Percentiles rank a stretch among this genome's conserved stretches.
These are phyloP conservation scores for Chlamydomonas sphaeroides DNA, from an alignment of 139 green algal species.

Conservation along the genomic window DNA sequence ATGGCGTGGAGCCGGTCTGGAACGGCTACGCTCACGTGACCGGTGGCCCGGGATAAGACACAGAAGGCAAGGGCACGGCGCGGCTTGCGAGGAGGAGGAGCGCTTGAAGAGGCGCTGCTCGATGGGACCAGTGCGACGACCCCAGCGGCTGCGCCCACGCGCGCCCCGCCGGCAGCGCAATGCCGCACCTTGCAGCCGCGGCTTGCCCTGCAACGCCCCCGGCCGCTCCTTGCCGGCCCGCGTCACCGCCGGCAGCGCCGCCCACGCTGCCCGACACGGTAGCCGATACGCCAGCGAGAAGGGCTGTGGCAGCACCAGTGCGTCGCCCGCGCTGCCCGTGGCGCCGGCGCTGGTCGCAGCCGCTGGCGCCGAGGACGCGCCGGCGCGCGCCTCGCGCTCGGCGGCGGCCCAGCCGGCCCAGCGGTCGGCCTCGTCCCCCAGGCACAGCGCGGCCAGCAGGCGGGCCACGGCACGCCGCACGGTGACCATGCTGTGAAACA, in stretches of 20 bases:
- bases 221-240: background rate
- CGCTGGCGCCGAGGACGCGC: background rate
- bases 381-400: background rate
- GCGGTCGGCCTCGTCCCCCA: constrained; percentile 46
- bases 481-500: constrained; percentile 54
- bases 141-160: too few species aligned
- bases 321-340: constrained; percentile 1
- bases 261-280: constrained; percentile 40
- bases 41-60: too few species aligned
- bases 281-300: constrained; percentile 37
- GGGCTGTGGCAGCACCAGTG: constrained; percentile 34
- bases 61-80: too few species aligned
- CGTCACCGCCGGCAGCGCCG: constrained; percentile 12
- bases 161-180: too few species aligned
- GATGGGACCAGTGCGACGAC: too few species aligned
- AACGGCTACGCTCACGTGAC: too few species aligned
- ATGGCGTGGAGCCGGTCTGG: too few species aligned
- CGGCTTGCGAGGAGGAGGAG: too few species aligned
- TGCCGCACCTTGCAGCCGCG: constrained; percentile 37
- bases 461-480: constrained; percentile 53
- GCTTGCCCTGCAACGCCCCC: constrained; percentile 12
- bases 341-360: background rate
- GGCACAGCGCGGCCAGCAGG: constrained; percentile 49
- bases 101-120: too few species aligned
- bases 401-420: constrained; percentile 47